Conservation (phyloP, 129 eudicot genomes). For the Artemisia annua region DNA sequence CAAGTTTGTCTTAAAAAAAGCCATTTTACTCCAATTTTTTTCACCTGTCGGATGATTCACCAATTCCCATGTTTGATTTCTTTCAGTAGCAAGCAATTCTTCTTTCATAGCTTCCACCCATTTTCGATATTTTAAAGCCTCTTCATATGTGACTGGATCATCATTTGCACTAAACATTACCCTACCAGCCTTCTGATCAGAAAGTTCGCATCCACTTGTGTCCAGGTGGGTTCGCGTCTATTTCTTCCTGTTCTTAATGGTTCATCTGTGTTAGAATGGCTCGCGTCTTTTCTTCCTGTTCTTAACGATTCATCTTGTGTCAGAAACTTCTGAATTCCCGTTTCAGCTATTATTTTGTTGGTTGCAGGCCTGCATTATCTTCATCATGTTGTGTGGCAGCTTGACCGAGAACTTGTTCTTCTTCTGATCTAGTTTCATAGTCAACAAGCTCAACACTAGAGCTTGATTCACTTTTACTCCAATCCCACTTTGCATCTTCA, state of each 20-base stretch:
- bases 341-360: not conserved
- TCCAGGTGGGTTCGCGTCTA: not conserved
- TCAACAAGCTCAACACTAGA: not conserved
- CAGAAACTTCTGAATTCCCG: not conserved
- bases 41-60: no score
- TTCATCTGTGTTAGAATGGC: not conserved
- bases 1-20: no score
- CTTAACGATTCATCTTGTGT: no score
- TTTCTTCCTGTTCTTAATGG: not conserved
- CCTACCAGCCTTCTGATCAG: no score
- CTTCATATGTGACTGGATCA: no score
- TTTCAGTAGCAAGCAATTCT: no score
- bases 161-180: no score
- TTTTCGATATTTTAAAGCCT: no score
- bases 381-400: not conserved
- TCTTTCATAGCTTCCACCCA: no score
- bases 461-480: not conserved
- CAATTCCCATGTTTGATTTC: no score
- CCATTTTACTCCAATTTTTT: no score
- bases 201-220: not conserved
- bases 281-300: no score
- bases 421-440: not conserved
- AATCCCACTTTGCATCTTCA: not conserved
- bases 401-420: not conserved
- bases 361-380: not conserved